Percentiles rank a stretch among this genome's conserved stretches.
Conservation (phyloP, 768 basidiomycete genomes). For the Trametes elegans region DNA sequence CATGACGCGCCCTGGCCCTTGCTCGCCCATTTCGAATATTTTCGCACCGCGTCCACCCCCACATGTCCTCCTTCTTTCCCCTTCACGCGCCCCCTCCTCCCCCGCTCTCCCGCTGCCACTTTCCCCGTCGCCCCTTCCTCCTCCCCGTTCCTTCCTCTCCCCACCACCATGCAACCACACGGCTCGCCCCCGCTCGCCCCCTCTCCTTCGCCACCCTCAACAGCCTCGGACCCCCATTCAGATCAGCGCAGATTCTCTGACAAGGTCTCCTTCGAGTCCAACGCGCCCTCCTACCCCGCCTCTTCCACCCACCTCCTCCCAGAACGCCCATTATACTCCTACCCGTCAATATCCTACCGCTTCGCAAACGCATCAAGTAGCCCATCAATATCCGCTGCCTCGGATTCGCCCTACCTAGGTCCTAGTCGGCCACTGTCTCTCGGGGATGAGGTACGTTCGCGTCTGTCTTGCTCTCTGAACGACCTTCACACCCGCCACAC, state of each 20-base stretch:
- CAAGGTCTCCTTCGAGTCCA: slow-evolving; percentile 12
- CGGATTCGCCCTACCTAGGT: slow-evolving; percentile 29
- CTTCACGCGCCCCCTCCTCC: not conserved
- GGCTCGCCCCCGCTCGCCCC: slow-evolving; percentile 3
- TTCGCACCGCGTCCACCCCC: not conserved
- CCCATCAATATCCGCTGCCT: slow-evolving; percentile 22
- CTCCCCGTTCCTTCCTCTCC: not conserved
- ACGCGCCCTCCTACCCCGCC: slow-evolving; percentile 10
- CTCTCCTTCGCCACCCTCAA: slow-evolving; percentile 4
- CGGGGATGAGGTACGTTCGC: slow-evolving; percentile 23
- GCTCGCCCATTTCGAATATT: not conserved
- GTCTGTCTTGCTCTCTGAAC: not conserved
- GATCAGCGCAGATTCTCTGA: slow-evolving; percentile 17
- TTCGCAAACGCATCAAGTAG: slow-evolving; percentile 23
- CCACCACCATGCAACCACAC: slow-evolving; percentile 7
- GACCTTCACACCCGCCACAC: slow-evolving; percentile 1
- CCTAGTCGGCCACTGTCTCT: slow-evolving; percentile 28
- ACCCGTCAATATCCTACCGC: slow-evolving; percentile 23
- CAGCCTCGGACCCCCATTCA: not conserved
- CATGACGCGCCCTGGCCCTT: slow-evolving; percentile 9
- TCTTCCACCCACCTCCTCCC: slow-evolving; percentile 14
- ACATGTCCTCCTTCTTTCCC: not conserved
- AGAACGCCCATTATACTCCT: slow-evolving; percentile 19
- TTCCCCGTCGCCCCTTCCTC: slow-evolving; percentile 1
- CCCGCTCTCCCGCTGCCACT: not conserved